Percentiles rank a stretch among this genome's conserved stretches.
These are phyloP conservation scores for Asterella californica DNA, from an alignment of 225 moss, liverwort and hornwort species.

Conservation along the genomic window DNA sequence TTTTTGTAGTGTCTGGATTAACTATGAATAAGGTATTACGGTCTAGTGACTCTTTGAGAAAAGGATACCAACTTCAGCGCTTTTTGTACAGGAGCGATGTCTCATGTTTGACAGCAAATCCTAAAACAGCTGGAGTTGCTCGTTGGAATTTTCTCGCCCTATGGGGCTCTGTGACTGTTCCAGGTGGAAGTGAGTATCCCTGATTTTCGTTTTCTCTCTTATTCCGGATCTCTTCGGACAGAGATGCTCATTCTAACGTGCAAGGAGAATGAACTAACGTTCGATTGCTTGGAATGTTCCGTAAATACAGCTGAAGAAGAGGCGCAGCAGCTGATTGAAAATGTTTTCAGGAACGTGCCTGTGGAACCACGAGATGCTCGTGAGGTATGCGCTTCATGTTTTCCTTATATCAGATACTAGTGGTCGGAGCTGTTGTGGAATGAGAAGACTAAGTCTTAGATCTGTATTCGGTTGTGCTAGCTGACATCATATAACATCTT, in stretches of 20 bases:
- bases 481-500: neutral
- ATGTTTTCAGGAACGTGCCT: conserved; percentile 34
- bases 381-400: conserved; percentile 22
- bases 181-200: conserved; percentile 25
- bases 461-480: neutral
- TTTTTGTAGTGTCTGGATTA: neutral
- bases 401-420: neutral
- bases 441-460: neutral
- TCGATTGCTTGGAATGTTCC: neutral
- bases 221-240: neutral
- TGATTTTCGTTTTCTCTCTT: neutral
- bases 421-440: neutral
- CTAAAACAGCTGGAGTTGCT: conserved; percentile 46
- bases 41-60: neutral
- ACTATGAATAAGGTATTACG: neutral
- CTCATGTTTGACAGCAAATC: conserved; percentile 39
- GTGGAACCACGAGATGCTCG: conserved; percentile 42
- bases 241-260: neutral
- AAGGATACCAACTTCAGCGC: neutral
- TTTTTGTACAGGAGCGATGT: conserved; percentile 27
- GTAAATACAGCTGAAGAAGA: conserved; percentile 33
- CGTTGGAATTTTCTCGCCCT: conserved; percentile 42
- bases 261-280: neutral
- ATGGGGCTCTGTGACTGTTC: conserved; percentile 31
- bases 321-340: conserved; percentile 33